Evolutionary conservation across 192 early-diverging fungal genomes (phyloP).

Genomic region (Chytriomyces sp.): DNA sequence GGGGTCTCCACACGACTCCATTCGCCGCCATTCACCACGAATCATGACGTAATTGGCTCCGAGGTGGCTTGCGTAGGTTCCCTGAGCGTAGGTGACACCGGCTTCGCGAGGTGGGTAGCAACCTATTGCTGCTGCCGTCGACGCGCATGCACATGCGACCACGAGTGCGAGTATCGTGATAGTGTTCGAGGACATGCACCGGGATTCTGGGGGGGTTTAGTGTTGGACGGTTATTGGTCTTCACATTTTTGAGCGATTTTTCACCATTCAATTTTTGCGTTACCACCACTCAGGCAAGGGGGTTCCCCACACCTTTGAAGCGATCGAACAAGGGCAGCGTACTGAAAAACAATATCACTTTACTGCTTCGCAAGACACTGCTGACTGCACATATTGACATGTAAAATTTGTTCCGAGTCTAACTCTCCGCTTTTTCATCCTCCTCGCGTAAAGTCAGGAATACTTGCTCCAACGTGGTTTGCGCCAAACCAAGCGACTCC

Average conservation of each 20-base stretch:
- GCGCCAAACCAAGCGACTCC: conserved; percentile 1
- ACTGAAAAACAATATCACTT: no score
- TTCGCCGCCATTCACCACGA: background rate
- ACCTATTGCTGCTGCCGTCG: background rate
- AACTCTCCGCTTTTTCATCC: background rate
- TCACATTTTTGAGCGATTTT: no score
- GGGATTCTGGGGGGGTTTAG: no score
- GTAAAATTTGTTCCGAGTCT: background rate
- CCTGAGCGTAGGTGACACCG: background rate
- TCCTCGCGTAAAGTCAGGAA: conserved; percentile 46
- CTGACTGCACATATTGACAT: no score
- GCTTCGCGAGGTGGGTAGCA: conserved; percentile 4
- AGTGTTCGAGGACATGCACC: no score
- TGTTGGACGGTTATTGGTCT: no score
- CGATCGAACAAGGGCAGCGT: no score
- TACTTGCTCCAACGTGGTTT: conserved; percentile 64
- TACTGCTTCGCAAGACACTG: no score
- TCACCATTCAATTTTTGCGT: no score
- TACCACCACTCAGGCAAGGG: no score
- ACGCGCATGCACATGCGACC: background rate
- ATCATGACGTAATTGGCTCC: background rate
- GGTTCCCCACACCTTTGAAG: no score
- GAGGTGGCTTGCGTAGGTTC: background rate
- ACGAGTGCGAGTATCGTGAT: background rate
- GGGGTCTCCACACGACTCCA: background rate